A percentile compares a stretch with the other conserved stretches of the same genome.
Evolutionary conservation across 1,139 yeast species (phyloP).

Genomic region (Scheffersomyces illinoinensis): DNA sequence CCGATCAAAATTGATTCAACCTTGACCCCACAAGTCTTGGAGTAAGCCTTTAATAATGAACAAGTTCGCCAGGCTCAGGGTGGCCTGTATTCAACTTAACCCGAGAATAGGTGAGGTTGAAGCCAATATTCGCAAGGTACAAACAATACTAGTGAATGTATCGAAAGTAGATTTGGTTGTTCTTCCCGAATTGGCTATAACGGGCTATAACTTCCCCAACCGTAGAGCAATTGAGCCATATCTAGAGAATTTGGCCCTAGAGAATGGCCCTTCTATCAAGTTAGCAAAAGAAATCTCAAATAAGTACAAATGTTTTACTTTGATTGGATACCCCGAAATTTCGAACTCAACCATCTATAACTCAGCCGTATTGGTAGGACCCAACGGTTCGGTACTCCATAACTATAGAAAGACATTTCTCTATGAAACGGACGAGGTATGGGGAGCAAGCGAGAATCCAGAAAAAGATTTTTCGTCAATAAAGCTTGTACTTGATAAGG

Average conservation of each 20-base stretch:
- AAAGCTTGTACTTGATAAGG: slow-evolving; percentile 35
- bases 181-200: slow-evolving; percentile 81
- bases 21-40: background rate
- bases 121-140: slow-evolving; percentile 52
- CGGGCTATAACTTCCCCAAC: slow-evolving; percentile 75
- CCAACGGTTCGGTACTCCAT: slow-evolving; percentile 57
- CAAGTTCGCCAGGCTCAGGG: slow-evolving; percentile 36
- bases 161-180: slow-evolving; percentile 61
- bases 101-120: slow-evolving; percentile 63
- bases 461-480: slow-evolving; percentile 46
- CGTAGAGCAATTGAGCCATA: slow-evolving; percentile 58
- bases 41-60: background rate
- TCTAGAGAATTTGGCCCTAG: slow-evolving; percentile 41
- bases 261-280: slow-evolving; percentile 46
- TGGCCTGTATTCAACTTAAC: slow-evolving; percentile 71
- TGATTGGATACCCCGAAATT: slow-evolving; percentile 81
- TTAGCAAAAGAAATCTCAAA: slow-evolving; percentile 61
- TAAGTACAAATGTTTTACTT: slow-evolving; percentile 60
- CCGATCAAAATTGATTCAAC: background rate
- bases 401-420: slow-evolving; percentile 79
- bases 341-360: slow-evolving; percentile 51
- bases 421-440: slow-evolving; percentile 74
- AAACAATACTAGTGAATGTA: slow-evolving; percentile 23
- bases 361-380: slow-evolving; percentile 66
- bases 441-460: slow-evolving; percentile 81